Percentiles rank a stretch among this genome's conserved stretches.
These are phyloP conservation scores for Chimonanthus salicifolius DNA, from an alignment of 164 flowering plant species.

Conservation along the genomic window DNA sequence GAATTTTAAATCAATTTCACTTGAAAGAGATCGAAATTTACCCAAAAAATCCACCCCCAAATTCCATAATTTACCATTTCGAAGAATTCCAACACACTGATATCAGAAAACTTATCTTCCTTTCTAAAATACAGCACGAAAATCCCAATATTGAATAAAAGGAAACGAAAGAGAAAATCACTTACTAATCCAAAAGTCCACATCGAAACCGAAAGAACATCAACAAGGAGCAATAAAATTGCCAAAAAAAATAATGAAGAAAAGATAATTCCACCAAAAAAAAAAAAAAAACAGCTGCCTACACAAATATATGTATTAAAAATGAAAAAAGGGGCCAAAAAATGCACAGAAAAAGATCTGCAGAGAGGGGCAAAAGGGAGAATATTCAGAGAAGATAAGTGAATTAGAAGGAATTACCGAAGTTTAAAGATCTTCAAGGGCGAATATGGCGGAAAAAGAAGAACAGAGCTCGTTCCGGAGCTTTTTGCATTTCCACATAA, in stretches of 20 bases:
- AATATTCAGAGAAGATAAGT: not conserved
- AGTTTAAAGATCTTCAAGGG: not conserved
- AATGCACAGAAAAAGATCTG: not conserved
- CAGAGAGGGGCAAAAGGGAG: not conserved
- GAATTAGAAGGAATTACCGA: slow-evolving; percentile 7
- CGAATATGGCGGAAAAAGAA: not conserved
- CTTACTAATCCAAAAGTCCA: not conserved
- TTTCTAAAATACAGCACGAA: not conserved
- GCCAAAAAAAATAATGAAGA: not conserved
- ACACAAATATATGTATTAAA: not conserved
- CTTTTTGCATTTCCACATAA: not conserved
- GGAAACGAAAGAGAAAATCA: not conserved
- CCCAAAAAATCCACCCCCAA: not conserved
- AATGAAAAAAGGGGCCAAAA: not conserved
- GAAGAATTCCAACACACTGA: not conserved
- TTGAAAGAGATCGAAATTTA: not conserved
- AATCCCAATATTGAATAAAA: not conserved
- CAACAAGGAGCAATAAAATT: not conserved
- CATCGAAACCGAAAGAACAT: not conserved
- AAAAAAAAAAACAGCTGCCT: not conserved
- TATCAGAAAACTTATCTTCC: not conserved
- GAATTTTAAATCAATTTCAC: not conserved
- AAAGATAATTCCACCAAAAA: not conserved
- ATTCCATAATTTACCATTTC: not conserved
- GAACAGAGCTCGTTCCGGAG: not conserved